Conservation (phyloP, 2,329 filamentous ascomycete genomes). For the Diplocarpon mali region DNA sequence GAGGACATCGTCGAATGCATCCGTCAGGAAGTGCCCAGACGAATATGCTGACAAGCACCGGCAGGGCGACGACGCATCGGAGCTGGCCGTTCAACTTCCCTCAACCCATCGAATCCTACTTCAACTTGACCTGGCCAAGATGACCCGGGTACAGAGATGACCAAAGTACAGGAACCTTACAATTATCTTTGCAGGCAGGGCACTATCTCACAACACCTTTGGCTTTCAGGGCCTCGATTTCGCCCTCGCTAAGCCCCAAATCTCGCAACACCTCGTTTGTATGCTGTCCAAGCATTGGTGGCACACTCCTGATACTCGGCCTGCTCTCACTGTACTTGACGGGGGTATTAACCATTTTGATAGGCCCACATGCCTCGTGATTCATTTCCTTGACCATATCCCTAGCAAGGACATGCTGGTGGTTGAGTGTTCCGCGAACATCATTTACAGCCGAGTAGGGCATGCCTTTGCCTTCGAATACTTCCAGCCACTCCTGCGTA, state of each 20-base stretch:
- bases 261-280: slow-evolving; percentile 64
- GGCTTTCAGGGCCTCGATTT: slow-evolving; percentile 51
- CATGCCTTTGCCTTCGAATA: slow-evolving; percentile 85
- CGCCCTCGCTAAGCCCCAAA: slow-evolving; percentile 45
- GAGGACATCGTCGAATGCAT: no score
- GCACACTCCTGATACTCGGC: slow-evolving; percentile 64
- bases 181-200: neutral
- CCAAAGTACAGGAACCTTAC: neutral
- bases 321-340: slow-evolving; percentile 84
- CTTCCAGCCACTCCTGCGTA: slow-evolving; percentile 75
- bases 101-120: no score
- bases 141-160: neutral
- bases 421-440: slow-evolving; percentile 70
- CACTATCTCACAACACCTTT: slow-evolving; percentile 53
- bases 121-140: neutral
- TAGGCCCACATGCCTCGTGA: slow-evolving; percentile 69
- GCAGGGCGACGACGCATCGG: no score
- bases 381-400: slow-evolving; percentile 85
- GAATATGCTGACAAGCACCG: no score
- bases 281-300: slow-evolving; percentile 79
- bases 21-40: no score
- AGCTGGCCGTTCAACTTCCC: no score
- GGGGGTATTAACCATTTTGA: slow-evolving; percentile 87
- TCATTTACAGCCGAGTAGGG: slow-evolving; percentile 95
- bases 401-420: slow-evolving; percentile 73